phyloP scores from a whole-genome alignment of 2,329 filamentous ascomycete genomes.

The Xylaria sp. region DNA sequence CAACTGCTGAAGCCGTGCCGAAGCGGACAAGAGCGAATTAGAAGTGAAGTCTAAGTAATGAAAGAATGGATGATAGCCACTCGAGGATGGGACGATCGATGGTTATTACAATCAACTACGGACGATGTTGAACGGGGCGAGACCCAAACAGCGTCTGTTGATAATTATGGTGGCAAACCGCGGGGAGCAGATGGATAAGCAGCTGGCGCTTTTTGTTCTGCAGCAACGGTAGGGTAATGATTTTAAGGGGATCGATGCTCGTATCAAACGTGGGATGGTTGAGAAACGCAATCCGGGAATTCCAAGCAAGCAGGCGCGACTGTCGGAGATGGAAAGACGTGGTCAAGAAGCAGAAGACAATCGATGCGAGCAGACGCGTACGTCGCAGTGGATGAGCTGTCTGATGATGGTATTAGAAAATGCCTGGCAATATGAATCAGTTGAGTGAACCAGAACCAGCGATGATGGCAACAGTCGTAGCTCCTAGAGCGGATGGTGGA shows the following conservation, averaged over 20 bases:
- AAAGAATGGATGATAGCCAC: slow-evolving; percentile 32
- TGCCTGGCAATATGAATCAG: slow-evolving; percentile 15
- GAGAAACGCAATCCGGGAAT: slow-evolving; percentile 27
- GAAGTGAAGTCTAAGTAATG: slow-evolving; percentile 29
- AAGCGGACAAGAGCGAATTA: slow-evolving; percentile 24
- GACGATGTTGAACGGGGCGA: slow-evolving; percentile 18
- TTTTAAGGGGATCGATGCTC: slow-evolving; percentile 24
- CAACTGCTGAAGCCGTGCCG: slow-evolving; percentile 19
- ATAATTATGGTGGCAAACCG: slow-evolving; percentile 26
- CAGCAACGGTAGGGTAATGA: slow-evolving; percentile 15
- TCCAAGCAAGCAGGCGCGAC: slow-evolving; percentile 27
- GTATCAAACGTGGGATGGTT: slow-evolving; percentile 33
- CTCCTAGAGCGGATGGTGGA: slow-evolving; percentile 18
- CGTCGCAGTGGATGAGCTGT: slow-evolving; percentile 15
- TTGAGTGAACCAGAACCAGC: slow-evolving; percentile 27
- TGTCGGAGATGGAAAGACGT: slow-evolving; percentile 27
- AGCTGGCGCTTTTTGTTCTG: slow-evolving; percentile 21
- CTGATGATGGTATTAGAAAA: slow-evolving; percentile 27
- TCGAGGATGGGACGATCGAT: slow-evolving; percentile 26
- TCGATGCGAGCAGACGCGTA: slow-evolving; percentile 22
- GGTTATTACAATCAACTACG: slow-evolving; percentile 33
- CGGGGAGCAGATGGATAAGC: slow-evolving; percentile 20
- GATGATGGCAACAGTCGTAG: slow-evolving; percentile 20
- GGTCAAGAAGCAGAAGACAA: slow-evolving; percentile 31
- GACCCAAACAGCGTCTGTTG: slow-evolving; percentile 19